Conservation (phyloP, 2,329 filamentous ascomycete species). For the Colletotrichum melonis region DNA sequence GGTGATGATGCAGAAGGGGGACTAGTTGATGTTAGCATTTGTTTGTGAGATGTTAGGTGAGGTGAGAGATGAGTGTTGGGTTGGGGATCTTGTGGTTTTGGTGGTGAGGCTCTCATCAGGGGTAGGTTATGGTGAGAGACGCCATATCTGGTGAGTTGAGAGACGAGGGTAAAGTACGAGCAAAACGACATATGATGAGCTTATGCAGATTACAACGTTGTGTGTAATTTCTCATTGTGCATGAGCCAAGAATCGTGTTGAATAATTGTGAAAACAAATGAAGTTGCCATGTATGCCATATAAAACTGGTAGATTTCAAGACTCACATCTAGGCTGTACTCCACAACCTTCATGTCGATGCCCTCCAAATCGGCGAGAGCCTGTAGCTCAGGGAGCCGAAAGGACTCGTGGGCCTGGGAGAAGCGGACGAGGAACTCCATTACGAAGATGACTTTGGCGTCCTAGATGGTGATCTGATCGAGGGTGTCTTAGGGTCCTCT, state of each 20-base stretch:
- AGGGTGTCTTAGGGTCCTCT: not conserved
- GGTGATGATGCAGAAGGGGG: constrained; percentile 84
- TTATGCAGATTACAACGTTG: too few species aligned
- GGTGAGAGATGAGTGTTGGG: too few species aligned
- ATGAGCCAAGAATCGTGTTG: too few species aligned
- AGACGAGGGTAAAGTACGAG: too few species aligned
- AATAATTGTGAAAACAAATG: too few species aligned
- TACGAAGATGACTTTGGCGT: too few species aligned
- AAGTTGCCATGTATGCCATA: not conserved
- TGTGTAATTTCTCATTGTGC: too few species aligned
- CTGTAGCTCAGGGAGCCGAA: constrained; percentile 85
- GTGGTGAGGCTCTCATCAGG: not conserved
- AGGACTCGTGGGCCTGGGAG: constrained; percentile 90
- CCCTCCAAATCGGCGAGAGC: constrained; percentile 78
- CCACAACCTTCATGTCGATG: constrained; percentile 77
- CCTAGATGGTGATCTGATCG: not conserved
- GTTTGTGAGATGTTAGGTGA: not conserved
- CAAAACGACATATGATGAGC: too few species aligned
- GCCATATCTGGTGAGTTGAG: not conserved
- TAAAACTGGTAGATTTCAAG: not conserved
- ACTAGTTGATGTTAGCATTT: constrained; percentile 59
- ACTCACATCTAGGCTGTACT: constrained; percentile 79
- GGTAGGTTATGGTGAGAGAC: not conserved
- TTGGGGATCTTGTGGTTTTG: not conserved
- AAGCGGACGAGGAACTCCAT: constrained; percentile 91